These are phyloP conservation scores for Biscogniauxia sp. DNA, from an alignment of 2,329 filamentous ascomycete species.

Conservation along the genomic window DNA sequence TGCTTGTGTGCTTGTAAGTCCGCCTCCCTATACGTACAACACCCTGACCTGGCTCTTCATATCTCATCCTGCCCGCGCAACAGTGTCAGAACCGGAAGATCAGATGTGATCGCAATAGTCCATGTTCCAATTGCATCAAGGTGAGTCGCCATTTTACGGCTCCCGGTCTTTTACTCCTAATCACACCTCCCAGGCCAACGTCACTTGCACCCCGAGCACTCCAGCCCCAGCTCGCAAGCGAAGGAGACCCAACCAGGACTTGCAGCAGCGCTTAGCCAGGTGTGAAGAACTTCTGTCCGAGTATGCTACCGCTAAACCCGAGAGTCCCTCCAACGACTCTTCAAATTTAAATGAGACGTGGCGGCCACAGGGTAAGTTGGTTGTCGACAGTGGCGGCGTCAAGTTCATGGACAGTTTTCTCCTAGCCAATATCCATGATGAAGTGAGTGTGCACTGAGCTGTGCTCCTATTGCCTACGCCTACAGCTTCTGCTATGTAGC, in stretches of 20 bases:
- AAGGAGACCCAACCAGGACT: conserved; percentile 57
- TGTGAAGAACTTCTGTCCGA: conserved; percentile 59
- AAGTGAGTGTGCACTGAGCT: conserved; percentile 41
- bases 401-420: conserved; percentile 58
- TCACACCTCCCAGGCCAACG: conserved; percentile 47
- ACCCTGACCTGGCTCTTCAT: too few relatives aligned
- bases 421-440: conserved; percentile 53
- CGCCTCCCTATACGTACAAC: conserved; percentile 7
- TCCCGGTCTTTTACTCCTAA: conserved; percentile 1
- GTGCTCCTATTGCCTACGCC: background rate
- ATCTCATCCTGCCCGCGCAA: conserved; percentile 1
- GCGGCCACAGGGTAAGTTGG: conserved; percentile 51
- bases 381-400: conserved; percentile 52
- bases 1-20: conserved; percentile 27
- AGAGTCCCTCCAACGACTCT: conserved; percentile 21
- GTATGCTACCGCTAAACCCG: conserved; percentile 44
- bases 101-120: conserved; percentile 59
- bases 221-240: conserved; percentile 60
- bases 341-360: conserved; percentile 37
- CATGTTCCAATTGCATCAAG: conserved; percentile 60
- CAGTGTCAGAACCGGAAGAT: conserved; percentile 60
- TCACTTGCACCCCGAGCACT: conserved; percentile 58
- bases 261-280: conserved; percentile 58
- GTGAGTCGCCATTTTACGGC: conserved; percentile 33
- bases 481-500: background rate